Conservation (phyloP, 306 rosid genomes). For the Oemleria cerasiformis region DNA sequence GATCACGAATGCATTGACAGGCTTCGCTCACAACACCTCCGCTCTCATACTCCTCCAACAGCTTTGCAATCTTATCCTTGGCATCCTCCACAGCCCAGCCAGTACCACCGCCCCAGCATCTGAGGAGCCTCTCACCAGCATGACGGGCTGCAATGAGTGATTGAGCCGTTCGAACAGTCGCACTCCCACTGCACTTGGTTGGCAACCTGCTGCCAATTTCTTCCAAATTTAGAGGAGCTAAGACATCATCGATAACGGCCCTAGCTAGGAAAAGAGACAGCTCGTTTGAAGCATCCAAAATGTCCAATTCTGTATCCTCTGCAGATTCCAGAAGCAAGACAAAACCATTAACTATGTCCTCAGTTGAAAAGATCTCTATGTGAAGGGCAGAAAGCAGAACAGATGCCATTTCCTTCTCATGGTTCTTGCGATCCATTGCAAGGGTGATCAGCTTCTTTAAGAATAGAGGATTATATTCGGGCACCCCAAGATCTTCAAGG, state of each 20-base stretch:
- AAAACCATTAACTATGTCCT: conserved; percentile 86
- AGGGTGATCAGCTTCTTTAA: conserved; percentile 90
- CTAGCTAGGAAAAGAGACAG: conserved; percentile 89
- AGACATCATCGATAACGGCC: conserved; percentile 93
- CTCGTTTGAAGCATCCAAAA: conserved; percentile 95
- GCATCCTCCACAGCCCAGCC: conserved; percentile 99
- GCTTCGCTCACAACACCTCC: conserved; percentile 89
- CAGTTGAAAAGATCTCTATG: conserved; percentile 88
- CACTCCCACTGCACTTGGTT: conserved; percentile 66
- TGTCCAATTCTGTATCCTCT: conserved; percentile 90
- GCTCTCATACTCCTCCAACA: conserved; percentile 91
- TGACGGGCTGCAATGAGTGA: conserved; percentile 85
- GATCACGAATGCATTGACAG: conserved; percentile 90
- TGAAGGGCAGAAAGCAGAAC: conserved; percentile 94
- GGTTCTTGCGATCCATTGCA: conserved; percentile 96
- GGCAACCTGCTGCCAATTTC: conserved; percentile 73
- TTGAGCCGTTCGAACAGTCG: conserved; percentile 80
- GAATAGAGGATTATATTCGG: conserved; percentile 76
- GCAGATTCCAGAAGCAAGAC: conserved; percentile 86
- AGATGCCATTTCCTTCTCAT: conserved; percentile 98
- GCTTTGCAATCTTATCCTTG: conserved; percentile 90
- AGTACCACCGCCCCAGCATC: conserved; percentile 99
- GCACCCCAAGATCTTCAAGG: conserved; percentile 84
- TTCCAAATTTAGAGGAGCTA: conserved; percentile 85
- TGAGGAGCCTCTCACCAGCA: conserved; percentile 91